Evolutionary conservation across 305 asterid genomes (phyloP), one percentile per base, ranked within the genome.

Genomic region (Fraxinus ornus): DNA sequence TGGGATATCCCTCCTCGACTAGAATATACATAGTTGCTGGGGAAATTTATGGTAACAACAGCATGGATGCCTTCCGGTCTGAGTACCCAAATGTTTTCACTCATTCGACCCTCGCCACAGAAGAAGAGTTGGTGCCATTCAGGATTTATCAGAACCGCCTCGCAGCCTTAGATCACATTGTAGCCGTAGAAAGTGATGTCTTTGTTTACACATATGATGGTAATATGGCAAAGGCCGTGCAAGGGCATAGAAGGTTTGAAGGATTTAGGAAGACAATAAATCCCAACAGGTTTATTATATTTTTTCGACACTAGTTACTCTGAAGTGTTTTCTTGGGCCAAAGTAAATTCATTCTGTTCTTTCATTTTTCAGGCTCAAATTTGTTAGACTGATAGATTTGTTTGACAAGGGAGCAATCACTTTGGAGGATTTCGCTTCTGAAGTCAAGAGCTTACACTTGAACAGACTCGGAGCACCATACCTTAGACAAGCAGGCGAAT

Each of bases 151-250:
- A 93, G 89, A 95, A 95, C 80, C 99, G 99, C 30, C 90, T 95
- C 3, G 99, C 99, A 12, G 97, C 99, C 10, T 81, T 95, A 4
- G 99, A 95, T 81, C 91, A 95, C 60, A 86, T 91, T 33, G 79
- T 94, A 32, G 99, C 99, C 5, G 86, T 94, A 55, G 94, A 91
- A 75, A 95, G 99, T 24, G 94, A 95, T 71, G 95, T 91, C 24
- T 95, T 95, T 52, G 93, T 86, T 49, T 95, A 93, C 83, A 92
- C 99, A 28, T 94, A 95, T 2, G 96, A 95, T 52, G 99, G 99
- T 81, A 94, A 95, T 80, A 95, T 95, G 99, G 99, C 99, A 0
- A 95, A 95, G 91, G 95, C 97, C 0, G 99, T 95, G 30, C 99
- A 95, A 83, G 99, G 99, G 80, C 99, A 95, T 78, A 79, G 99